Evolutionary conservation across 2,329 filamentous ascomycete genomes (phyloP).

Genomic region (Passalora sequoiae): DNA sequence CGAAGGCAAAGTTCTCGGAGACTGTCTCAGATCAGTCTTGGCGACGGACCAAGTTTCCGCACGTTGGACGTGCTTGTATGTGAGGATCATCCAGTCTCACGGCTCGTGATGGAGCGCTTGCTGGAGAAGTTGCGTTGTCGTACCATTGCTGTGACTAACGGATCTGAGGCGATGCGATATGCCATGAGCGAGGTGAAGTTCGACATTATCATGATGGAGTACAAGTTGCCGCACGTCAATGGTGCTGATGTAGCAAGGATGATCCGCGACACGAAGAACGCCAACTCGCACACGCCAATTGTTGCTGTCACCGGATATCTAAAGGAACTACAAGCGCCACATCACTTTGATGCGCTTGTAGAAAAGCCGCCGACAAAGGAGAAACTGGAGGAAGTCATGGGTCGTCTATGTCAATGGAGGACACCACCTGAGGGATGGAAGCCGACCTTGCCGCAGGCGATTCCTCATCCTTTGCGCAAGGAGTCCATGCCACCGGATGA

Average conservation of each 20-base stretch:
- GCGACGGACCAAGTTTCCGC: slow-evolving; percentile 79
- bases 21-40: slow-evolving; percentile 82
- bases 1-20: slow-evolving; percentile 93
- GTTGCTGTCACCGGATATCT: slow-evolving; percentile 95
- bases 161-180: slow-evolving; percentile 85
- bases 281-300: slow-evolving; percentile 90
- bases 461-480: slow-evolving; percentile 61
- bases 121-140: slow-evolving; percentile 92
- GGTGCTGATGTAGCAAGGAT: slow-evolving; percentile 94
- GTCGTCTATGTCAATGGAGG: slow-evolving; percentile 89
- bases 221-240: slow-evolving; percentile 89
- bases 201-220: slow-evolving; percentile 97
- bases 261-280: slow-evolving; percentile 94
- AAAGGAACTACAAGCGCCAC: slow-evolving; percentile 91
- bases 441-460: slow-evolving; percentile 36
- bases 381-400: slow-evolving; percentile 83
- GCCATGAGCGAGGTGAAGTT: slow-evolving; percentile 97
- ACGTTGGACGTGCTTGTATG: slow-evolving; percentile 93
- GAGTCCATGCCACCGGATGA: slow-evolving; percentile 63
- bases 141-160: slow-evolving; percentile 85
- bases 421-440: slow-evolving; percentile 61
- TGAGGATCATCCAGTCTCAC: slow-evolving; percentile 93
- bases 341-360: slow-evolving; percentile 92
- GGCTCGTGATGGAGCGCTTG: slow-evolving; percentile 97
- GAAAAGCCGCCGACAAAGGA: slow-evolving; percentile 94